Base-by-base conservation (phyloP, 768 basidiomycete genomes). In the Dioszegia hungarica region DNA sequence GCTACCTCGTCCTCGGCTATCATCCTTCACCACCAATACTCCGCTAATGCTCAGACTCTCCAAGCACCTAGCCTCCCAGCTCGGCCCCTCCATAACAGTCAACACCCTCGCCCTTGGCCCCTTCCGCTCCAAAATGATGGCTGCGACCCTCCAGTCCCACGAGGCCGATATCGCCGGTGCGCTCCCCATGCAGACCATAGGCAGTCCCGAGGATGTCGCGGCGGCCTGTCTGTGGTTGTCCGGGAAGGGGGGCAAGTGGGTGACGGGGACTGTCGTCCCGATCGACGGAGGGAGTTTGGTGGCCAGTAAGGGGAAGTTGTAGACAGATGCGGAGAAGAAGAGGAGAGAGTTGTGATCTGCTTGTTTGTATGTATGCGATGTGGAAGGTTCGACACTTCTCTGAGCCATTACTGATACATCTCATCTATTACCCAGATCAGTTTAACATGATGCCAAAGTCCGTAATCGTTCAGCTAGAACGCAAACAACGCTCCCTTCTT, bases 401-500 rank as follows among this genome's bases (percentile, higher is more conserved):
- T n/a, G n/a, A n/a, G n/a, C n/a, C n/a, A n/a, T n/a, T n/a, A n/a
- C n/a, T n/a, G n/a, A n/a, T n/a, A n/a, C n/a, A n/a, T n/a, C n/a
- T n/a, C n/a, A n/a, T n/a, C n/a, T n/a, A n/a, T n/a, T n/a, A n/a
- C n/a, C n/a, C n/a, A n/a, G n/a, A n/a, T n/a, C n/a, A n/a, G n/a
- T n/a, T n/a, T n/a, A n/a, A n/a, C n/a, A n/a, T n/a, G n/a, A n/a
- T n/a, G n/a, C n/a, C n/a, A n/a, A 33, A 6, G 31, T 33, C 31
- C 31, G 31, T 33, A 6, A 33, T 33, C 14, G 31, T 33, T 14
- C 31, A 33, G 20, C 38, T 55, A 71, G 60, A 71, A 71, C 14
- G 69, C 89, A 75, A 91, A 91, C 37, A 89, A 82, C 5, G 88
- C 87, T 56, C 84, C 86, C 79, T 92, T 92, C 57, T 86, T 81